Evolutionary conservation across 2,329 filamentous ascomycete species (phyloP).

Genomic region (Colletotrichum orbiculare): DNA sequence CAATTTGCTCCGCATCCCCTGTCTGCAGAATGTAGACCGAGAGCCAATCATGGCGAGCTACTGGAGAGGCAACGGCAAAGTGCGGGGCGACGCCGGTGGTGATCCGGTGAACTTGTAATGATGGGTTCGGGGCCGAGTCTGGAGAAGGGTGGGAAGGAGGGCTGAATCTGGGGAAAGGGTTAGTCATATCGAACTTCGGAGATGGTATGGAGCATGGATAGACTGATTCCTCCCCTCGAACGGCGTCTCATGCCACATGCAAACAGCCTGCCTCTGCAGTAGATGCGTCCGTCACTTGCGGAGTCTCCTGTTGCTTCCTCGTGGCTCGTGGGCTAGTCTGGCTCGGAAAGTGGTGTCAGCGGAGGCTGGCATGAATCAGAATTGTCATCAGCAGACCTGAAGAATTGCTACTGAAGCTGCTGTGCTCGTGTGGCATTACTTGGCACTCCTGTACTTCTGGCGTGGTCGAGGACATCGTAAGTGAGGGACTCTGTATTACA

Average conservation of each 20-base stretch:
- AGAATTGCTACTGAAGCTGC: not conserved
- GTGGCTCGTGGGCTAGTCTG: not conserved
- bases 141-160: slow-evolving; percentile 13
- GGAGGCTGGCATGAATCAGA: slow-evolving; percentile 10
- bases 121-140: slow-evolving; percentile 13
- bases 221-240: too few species aligned
- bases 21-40: not conserved
- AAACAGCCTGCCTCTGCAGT: too few species aligned
- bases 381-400: not conserved
- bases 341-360: not conserved
- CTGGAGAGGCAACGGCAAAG: slow-evolving; percentile 4
- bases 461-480: too few species aligned
- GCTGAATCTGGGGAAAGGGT: slow-evolving; percentile 24
- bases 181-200: not conserved
- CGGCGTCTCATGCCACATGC: too few species aligned
- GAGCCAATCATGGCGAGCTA: slow-evolving; percentile 7
- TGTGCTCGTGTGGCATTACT: too few species aligned
- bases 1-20: slow-evolving; percentile 16
- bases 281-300: slow-evolving; percentile 2
- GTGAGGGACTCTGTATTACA: too few species aligned
- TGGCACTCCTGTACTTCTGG: too few species aligned
- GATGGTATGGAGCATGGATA: not conserved
- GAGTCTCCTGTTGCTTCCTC: slow-evolving; percentile 33
- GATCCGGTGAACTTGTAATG: too few species aligned
- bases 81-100: not conserved